A percentile compares a stretch with the other conserved stretches of the same genome.
These are phyloP conservation scores for Paracorniculantispora psalliotae DNA, from an alignment of 2,329 filamentous ascomycete species.

Conservation along the genomic window DNA sequence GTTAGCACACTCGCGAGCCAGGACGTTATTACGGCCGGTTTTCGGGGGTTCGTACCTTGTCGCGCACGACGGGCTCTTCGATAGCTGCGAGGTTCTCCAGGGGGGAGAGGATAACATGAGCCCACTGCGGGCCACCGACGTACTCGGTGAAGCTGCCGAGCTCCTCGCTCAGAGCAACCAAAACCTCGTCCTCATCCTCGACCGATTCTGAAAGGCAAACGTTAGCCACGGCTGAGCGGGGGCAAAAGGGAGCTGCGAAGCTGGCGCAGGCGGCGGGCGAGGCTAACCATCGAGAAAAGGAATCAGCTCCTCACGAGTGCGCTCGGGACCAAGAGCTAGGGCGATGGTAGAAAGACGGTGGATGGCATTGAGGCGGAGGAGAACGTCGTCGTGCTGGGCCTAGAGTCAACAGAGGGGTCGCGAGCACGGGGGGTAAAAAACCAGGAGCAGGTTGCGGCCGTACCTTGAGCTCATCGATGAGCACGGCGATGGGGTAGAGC, in stretches of 20 bases:
- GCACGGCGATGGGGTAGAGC: conserved; percentile 98
- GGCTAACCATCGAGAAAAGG: conserved; percentile 94
- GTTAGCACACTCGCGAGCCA: neutral
- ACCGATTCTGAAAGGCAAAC: conserved; percentile 70
- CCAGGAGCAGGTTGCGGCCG: conserved; percentile 13
- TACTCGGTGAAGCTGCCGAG: conserved; percentile 96
- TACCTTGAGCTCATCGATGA: conserved; percentile 99
- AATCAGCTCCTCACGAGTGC: conserved; percentile 96
- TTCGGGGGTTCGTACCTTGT: conserved; percentile 65
- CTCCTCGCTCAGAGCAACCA: conserved; percentile 95
- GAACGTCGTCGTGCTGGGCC: conserved; percentile 89
- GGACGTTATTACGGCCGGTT: neutral
- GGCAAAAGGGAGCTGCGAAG: conserved; percentile 15
- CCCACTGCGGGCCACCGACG: conserved; percentile 88
- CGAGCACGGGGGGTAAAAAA: conserved; percentile 18
- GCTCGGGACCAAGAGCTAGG: conserved; percentile 88
- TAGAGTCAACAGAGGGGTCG: conserved; percentile 23
- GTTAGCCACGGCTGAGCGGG: conserved; percentile 18
- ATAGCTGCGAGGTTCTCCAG: conserved; percentile 97
- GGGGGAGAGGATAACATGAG: conserved; percentile 92
- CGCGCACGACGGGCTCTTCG: conserved; percentile 93
- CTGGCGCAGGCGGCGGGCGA: conserved; percentile 16
- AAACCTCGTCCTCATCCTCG: conserved; percentile 97
- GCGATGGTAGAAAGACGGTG: conserved; percentile 97
- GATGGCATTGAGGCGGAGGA: conserved; percentile 96